Evolutionary conservation across 2,329 filamentous ascomycete species (phyloP), one percentile per base, ranked within the genome.

Genomic region (Paecilomyces niveus): DNA sequence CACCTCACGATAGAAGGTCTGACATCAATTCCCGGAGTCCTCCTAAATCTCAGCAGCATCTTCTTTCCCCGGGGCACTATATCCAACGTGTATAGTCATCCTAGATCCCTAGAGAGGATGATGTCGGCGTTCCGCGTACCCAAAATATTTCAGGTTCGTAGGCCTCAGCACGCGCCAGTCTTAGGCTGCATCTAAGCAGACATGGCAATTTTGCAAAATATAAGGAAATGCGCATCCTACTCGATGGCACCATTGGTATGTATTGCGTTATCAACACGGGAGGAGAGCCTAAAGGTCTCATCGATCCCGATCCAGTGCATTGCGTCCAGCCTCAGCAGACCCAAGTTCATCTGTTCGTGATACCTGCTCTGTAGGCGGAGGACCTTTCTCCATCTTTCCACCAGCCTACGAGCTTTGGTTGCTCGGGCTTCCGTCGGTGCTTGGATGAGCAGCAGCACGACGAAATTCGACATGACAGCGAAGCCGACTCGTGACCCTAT

Each of bases 381-480:
- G 1, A 67, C 64, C 9, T 65, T 67, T 39, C 67, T 58, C 70
- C 70, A 72, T 3, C 63, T 65, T 9, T 71, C 66, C 5, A 70
- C 65, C 10, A 71, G 58, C 13, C 65, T 61, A 51, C 68, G 71
- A 6, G 63, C 67, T 32, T 64, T 65, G 1, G 58, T 32, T 2
- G 67, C 69, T 54, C 68, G 67, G 15, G 68, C 65, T 24, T 57
- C 55, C 15, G 64, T 71, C 0, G 70, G 70, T 1, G 70, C 67
- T 58, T 72, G 68, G 7, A 72, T 65, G 1, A 72, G 61, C 5
- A 72, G 61, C 7, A 72, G 55, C 54, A 71, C 64, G n/a, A 67
- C 58, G 52, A 71, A 72, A 33, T 72, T 72, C 11, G 70, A 72
- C 15, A 72, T 67, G 1, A 69, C 70, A n/a, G 70, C 69, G 32